These are phyloP conservation scores for Aspergillus heteromorphus DNA, from an alignment of 495 filamentous ascomycete genomes.

Conservation along the genomic window DNA sequence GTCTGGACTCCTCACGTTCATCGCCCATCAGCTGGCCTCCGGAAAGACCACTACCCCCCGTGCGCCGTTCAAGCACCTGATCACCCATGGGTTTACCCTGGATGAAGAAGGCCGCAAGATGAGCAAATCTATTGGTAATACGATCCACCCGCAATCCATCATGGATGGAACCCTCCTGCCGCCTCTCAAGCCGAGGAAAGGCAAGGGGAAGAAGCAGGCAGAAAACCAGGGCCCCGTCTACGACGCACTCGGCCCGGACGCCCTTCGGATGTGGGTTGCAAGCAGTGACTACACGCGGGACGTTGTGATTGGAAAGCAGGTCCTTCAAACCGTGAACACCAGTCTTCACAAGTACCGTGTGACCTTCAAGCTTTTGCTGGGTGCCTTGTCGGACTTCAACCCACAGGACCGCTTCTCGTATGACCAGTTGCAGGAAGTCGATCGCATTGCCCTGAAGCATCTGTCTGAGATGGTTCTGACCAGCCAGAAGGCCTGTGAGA, in stretches of 20 bases:
- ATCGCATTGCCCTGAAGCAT: slow-evolving; percentile 73
- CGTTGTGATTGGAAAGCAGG: slow-evolving; percentile 67
- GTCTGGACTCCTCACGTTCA: slow-evolving; percentile 88
- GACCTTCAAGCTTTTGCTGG: slow-evolving; percentile 82
- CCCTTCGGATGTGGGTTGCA: slow-evolving; percentile 87
- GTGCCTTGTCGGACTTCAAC: slow-evolving; percentile 63
- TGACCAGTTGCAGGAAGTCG: slow-evolving; percentile 45
- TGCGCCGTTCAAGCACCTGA: slow-evolving; percentile 75
- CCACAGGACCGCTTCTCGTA: slow-evolving; percentile 33
- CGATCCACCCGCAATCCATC: slow-evolving; percentile 73
- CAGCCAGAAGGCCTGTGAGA: slow-evolving; percentile 57
- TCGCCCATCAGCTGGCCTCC: slow-evolving; percentile 52
- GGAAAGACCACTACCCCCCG: slow-evolving; percentile 28
- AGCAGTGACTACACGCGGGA: slow-evolving; percentile 88
- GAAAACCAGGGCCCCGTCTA: slow-evolving; percentile 43
- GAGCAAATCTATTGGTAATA: slow-evolving; percentile 97
- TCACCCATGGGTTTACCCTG: slow-evolving; percentile 93
- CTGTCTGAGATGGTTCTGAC: slow-evolving; percentile 55
- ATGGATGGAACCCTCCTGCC: slow-evolving; percentile 72
- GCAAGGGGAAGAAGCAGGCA: slow-evolving; percentile 46
- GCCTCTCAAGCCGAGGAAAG: slow-evolving; percentile 49
- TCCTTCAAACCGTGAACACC: slow-evolving; percentile 68
- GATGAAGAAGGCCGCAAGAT: slow-evolving; percentile 90
- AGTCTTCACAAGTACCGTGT: slow-evolving; percentile 78
- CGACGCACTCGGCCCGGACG: slow-evolving; percentile 70